A percentile compares a stretch with the other conserved stretches of the same genome.
Evolutionary conservation across 148 eudicot species (phyloP).

Genomic region (Heliosperma pusillum): DNA sequence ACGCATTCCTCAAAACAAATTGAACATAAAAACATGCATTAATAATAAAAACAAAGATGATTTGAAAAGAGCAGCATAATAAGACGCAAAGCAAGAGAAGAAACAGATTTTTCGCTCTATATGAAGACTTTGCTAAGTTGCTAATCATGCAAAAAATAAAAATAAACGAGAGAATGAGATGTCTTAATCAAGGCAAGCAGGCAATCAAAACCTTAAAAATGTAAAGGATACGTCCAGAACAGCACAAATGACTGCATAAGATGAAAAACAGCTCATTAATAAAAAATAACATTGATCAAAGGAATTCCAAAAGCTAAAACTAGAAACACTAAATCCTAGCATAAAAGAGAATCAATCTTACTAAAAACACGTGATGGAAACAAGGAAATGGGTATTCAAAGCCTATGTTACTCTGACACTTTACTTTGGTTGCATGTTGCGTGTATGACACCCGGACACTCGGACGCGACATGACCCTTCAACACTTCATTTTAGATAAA

Average conservation of each 20-base stretch:
- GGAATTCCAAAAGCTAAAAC: not conserved
- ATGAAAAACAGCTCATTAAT: conserved; percentile 22
- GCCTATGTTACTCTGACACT: too few species aligned
- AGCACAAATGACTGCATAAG: conserved; percentile 96
- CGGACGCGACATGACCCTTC: too few species aligned
- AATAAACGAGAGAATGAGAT: not conserved
- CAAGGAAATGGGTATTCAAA: not conserved
- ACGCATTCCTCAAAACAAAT: too few species aligned
- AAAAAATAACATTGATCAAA: not conserved
- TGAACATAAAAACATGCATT: too few species aligned
- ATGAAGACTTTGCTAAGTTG: not conserved
- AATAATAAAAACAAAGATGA: not conserved
- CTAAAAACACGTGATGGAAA: not conserved
- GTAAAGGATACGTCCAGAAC: conserved; percentile 91
- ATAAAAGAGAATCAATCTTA: conserved; percentile 5
- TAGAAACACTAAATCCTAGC: not conserved
- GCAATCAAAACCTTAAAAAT: not conserved
- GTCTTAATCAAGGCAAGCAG: not conserved
- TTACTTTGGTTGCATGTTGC: too few species aligned
- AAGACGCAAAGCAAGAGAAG: not conserved
- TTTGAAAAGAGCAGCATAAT: not conserved
- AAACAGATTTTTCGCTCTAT: conserved; percentile 5
- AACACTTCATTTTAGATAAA: too few species aligned
- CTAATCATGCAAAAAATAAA: not conserved
- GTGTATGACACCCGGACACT: too few species aligned